Evolutionary conservation across 2,329 filamentous ascomycete genomes (phyloP).

Genomic region (Cercospora canescens): DNA sequence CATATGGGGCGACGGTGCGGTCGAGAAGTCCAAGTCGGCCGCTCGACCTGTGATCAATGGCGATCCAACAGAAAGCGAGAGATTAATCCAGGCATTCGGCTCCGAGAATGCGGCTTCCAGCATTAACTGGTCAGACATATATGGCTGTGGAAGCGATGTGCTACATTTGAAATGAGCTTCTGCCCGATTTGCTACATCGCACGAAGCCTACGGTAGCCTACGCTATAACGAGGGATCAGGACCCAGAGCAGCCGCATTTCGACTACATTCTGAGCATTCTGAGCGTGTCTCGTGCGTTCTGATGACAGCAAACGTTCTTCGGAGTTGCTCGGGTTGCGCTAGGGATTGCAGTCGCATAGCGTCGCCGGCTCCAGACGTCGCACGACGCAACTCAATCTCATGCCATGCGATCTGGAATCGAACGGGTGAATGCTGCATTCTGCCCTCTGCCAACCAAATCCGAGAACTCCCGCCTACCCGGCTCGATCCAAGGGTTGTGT

Average conservation of each 20-base stretch:
- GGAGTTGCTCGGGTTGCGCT: constrained; percentile 20
- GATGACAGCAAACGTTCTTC: neutral
- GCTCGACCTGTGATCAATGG: constrained; percentile 70
- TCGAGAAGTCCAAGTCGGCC: constrained; percentile 60
- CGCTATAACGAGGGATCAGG: neutral
- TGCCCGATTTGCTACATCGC: neutral
- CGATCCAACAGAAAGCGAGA: constrained; percentile 63
- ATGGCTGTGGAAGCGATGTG: constrained; percentile 83
- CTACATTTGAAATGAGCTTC: constrained; percentile 55
- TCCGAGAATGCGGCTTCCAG: constrained; percentile 72
- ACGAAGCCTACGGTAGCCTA: neutral
- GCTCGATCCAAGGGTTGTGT: neutral
- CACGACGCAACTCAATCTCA: neutral
- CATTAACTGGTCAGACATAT: constrained; percentile 74
- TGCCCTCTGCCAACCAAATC: neutral
- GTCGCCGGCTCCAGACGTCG: constrained; percentile 1
- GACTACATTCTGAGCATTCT: neutral
- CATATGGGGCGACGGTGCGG: constrained; percentile 94
- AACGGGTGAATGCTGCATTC: constrained; percentile 12
- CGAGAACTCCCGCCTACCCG: neutral
- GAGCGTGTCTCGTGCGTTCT: neutral
- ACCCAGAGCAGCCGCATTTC: neutral
- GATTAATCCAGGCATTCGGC: constrained; percentile 77
- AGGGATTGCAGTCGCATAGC: neutral
- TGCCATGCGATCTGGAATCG: constrained; percentile 3